Conservation (phyloP, 2,329 filamentous ascomycete genomes). For the Aphanocladium album region DNA sequence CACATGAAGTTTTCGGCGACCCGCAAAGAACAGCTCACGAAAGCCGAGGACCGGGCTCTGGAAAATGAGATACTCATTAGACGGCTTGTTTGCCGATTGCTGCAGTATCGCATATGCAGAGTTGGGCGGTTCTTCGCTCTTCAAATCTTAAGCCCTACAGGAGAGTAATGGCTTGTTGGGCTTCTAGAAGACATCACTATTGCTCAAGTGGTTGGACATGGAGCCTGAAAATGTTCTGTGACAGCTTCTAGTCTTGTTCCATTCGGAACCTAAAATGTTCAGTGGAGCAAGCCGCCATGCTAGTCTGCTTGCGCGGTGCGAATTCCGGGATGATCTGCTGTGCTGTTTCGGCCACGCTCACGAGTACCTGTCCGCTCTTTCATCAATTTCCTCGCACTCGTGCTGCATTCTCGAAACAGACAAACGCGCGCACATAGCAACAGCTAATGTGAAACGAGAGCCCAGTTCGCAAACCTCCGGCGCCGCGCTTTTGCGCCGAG, state of each 20-base stretch:
- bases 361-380: background rate
- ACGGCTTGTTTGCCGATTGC: background rate
- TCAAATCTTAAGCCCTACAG: background rate
- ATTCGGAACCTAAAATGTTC: background rate
- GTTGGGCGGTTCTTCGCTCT: background rate
- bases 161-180: background rate
- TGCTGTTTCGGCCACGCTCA: background rate
- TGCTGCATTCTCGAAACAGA: background rate
- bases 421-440: no score
- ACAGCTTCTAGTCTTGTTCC: constrained; percentile 6
- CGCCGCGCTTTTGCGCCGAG: background rate
- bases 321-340: background rate
- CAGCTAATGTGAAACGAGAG: background rate
- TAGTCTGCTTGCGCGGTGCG: background rate
- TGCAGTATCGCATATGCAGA: background rate
- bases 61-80: background rate
- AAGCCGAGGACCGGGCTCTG: background rate
- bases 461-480: background rate
- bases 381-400: background rate
- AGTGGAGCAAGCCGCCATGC: background rate
- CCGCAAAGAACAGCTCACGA: background rate
- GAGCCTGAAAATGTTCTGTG: background rate
- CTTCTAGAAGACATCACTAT: background rate
- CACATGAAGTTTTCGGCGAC: background rate
- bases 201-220: background rate